A percentile compares a stretch with the other conserved stretches of the same genome.
Evolutionary conservation across 2,329 filamentous ascomycete species (phyloP).

Genomic region (Trichoderma oligosporum): DNA sequence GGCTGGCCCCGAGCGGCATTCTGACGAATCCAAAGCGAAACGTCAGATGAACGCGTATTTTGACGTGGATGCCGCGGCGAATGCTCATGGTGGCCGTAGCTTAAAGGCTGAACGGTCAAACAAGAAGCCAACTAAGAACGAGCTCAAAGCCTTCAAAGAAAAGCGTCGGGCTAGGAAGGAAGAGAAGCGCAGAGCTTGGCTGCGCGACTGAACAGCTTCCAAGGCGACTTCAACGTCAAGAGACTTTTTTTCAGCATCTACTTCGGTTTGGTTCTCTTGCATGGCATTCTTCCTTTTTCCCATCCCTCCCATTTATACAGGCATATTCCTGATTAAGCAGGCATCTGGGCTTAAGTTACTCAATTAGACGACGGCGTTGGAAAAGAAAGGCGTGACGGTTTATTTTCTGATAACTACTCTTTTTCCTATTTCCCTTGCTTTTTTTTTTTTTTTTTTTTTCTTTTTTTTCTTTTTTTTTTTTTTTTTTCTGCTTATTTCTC

Average conservation of each 20-base stretch:
- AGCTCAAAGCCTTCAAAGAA: conserved; percentile 88
- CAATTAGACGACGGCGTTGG: conserved; percentile 10
- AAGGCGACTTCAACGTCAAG: background rate
- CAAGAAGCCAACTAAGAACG: conserved; percentile 78
- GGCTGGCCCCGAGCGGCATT: conserved; percentile 69
- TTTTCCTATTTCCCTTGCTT: too few relatives aligned
- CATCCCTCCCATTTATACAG: background rate
- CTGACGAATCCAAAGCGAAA: conserved; percentile 80
- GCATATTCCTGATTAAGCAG: background rate
- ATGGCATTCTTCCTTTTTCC: background rate
- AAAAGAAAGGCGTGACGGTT: background rate
- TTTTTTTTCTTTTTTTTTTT: background rate
- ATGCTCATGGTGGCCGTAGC: conserved; percentile 83
- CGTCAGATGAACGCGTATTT: conserved; percentile 94
- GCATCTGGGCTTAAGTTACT: conserved; percentile 1
- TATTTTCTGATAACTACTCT: background rate
- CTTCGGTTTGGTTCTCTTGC: conserved; percentile 2
- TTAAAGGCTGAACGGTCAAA: conserved; percentile 84
- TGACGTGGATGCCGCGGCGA: conserved; percentile 91
- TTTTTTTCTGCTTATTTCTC: background rate
- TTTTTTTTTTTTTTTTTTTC: background rate
- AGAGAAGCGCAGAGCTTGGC: conserved; percentile 88
- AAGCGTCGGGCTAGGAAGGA: conserved; percentile 87
- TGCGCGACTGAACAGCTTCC: conserved; percentile 62
- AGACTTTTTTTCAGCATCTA: background rate